Evolutionary conservation across 2,329 filamentous ascomycete species (phyloP), one percentile per base, ranked within the genome.

Genomic region (Botrytis porri): DNA sequence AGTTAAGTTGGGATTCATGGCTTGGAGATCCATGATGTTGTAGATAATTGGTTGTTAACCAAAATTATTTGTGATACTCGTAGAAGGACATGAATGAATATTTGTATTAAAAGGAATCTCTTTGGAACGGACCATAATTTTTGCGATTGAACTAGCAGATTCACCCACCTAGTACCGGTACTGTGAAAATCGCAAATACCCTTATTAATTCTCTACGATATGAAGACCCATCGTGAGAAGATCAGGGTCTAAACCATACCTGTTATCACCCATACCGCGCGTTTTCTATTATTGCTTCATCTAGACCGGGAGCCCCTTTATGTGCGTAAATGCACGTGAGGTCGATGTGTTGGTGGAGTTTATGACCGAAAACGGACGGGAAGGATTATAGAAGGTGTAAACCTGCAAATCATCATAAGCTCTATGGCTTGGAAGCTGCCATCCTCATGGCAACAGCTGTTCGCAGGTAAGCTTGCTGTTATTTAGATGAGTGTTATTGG

Each of bases 21-120:
- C 39, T 72, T 72, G 70, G 4, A 72, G 35, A 51, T 69, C 70
- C 70, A 72, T 72, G 48, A 69, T 69, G 39, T n/a, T 41, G 20
- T n/a, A 25, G n/a, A 59, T n/a, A 41, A 57, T 69, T 41, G 65
- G 65, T 57, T 32, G 45, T 69, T 69, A 57, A 59, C 65, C 64
- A 69, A 57, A 43, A 59, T 25, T 37, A 41, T 32, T 43, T 39
- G 64, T 16, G 29, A 35, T 29, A 2, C n/a, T n/a, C n/a, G 43
- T 48, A 18, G 32, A 39, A 32, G 54, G 65, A 69, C 37, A 69
- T 69, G n/a, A 57, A 57, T 57, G 18, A n/a, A 18, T 57, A 57
- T 69, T 57, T 69, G 65, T 69, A 59, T 57, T 43, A 29, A 54
- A 57, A 29, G 18, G 48, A 29, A 69, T 57, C 48, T 32, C 37